phyloP scores from a whole-genome alignment of 257 asterid species.

The Solanum habrochaites region DNA sequence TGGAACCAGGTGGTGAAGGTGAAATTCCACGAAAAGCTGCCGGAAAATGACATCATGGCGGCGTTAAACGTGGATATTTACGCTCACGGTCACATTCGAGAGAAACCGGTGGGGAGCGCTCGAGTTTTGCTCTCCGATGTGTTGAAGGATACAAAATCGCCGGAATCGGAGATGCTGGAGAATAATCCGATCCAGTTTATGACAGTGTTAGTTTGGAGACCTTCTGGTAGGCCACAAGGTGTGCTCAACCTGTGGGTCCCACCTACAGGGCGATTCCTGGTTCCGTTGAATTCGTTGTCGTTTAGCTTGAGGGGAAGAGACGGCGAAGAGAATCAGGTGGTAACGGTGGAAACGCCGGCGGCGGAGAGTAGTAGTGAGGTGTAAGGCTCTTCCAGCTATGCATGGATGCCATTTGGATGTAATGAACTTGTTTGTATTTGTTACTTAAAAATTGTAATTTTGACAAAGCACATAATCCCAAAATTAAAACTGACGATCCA shows the following conservation, averaged over 20 bases:
- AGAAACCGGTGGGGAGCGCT: conserved; percentile 35
- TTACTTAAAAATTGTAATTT: background rate
- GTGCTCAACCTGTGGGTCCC: conserved; percentile 31
- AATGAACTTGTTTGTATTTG: background rate
- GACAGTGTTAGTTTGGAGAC: conserved; percentile 41
- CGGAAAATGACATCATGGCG: conserved; percentile 25
- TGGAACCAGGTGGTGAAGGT: conserved; percentile 43
- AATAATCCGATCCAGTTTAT: conserved; percentile 37
- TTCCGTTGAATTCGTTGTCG: conserved; percentile 29
- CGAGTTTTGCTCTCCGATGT: conserved; percentile 31
- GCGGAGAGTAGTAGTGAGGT: background rate
- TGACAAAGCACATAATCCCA: background rate
- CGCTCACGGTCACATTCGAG: conserved; percentile 32
- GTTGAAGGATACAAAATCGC: conserved; percentile 11
- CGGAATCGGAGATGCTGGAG: conserved; percentile 7
- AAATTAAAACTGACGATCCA: background rate
- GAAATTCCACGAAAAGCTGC: conserved; percentile 17
- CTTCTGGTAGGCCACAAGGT: conserved; percentile 39
- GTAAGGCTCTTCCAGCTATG: background rate
- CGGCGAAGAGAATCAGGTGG: background rate
- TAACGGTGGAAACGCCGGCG: background rate
- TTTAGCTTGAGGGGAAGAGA: conserved; percentile 22
- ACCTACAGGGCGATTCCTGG: conserved; percentile 34
- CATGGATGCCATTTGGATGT: conserved; percentile 16
- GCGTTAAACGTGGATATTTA: conserved; percentile 36